These are phyloP conservation scores for Trichophyton schoenleinii DNA, from an alignment of 2,329 filamentous ascomycete genomes.

Conservation along the genomic window DNA sequence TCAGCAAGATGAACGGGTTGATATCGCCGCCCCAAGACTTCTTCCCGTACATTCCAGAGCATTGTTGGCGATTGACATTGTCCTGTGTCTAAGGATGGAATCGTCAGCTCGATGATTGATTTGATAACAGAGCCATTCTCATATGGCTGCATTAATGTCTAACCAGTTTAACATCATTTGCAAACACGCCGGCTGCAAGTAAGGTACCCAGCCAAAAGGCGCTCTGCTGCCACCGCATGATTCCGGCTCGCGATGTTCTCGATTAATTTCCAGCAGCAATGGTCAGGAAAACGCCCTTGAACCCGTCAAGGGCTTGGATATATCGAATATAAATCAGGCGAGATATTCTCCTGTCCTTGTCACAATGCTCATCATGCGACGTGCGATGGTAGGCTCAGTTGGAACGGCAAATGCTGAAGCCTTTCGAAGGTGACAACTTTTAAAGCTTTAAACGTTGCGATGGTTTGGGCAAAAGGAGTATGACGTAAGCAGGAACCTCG, in stretches of 20 bases:
- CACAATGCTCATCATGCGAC: neutral
- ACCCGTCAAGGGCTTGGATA: neutral
- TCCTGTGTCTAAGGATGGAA: slow-evolving; percentile 52
- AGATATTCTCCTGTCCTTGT: neutral
- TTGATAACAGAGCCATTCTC: neutral
- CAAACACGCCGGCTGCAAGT: slow-evolving; percentile 27
- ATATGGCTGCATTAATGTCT: slow-evolving; percentile 6
- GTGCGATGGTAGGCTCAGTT: neutral
- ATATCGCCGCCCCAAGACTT: slow-evolving; percentile 76
- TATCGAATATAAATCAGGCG: neutral
- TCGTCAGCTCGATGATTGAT: neutral
- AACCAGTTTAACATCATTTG: slow-evolving; percentile 37
- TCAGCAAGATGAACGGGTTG: slow-evolving; percentile 79
- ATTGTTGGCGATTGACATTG: slow-evolving; percentile 67
- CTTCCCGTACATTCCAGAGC: slow-evolving; percentile 86
- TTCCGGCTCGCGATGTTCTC: slow-evolving; percentile 7
- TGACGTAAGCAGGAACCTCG: slow-evolving; percentile 4
- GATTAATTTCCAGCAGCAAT: neutral
- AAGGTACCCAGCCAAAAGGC: slow-evolving; percentile 27
- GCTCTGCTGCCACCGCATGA: slow-evolving; percentile 31
- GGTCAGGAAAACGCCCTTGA: neutral
- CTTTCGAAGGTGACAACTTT: neutral
- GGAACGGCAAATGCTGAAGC: neutral
- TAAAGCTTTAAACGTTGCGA: neutral
- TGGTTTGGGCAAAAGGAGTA: neutral